Conservation (phyloP, 345 rosid species). For the Lumnitzera littorea region DNA sequence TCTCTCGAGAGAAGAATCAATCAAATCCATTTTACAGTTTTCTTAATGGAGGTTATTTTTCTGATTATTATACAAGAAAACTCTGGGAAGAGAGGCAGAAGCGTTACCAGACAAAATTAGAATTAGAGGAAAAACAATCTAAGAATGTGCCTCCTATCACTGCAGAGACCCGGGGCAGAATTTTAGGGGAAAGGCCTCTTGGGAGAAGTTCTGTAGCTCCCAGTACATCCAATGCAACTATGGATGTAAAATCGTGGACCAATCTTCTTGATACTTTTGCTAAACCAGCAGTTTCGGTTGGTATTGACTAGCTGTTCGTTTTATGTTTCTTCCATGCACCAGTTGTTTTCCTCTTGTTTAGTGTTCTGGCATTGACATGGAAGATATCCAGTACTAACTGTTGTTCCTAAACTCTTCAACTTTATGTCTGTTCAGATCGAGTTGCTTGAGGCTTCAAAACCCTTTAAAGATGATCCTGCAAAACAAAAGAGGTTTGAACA, state of each 20-base stretch:
- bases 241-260: constrained; percentile 47
- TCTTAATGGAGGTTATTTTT: constrained; percentile 80
- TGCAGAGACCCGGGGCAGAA: constrained; percentile 79
- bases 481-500: constrained; percentile 93
- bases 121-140: constrained; percentile 45
- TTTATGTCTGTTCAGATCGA: constrained; percentile 35
- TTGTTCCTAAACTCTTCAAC: constrained; percentile 3
- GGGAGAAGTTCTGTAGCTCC: constrained; percentile 54
- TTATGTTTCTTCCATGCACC: constrained; percentile 3
- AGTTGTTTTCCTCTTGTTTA: neutral
- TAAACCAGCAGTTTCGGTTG: constrained; percentile 59
- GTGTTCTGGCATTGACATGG: no score
- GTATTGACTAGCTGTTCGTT: constrained; percentile 16
- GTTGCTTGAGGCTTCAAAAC: constrained; percentile 54
- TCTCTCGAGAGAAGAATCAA: constrained; percentile 85
- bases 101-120: constrained; percentile 41
- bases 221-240: constrained; percentile 34
- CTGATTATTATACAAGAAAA: constrained; percentile 71
- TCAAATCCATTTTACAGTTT: constrained; percentile 82
- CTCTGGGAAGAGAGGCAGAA: constrained; percentile 89
- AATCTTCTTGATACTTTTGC: constrained; percentile 87
- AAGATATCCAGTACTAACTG: neutral
- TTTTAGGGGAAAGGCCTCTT: constrained; percentile 85
- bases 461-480: constrained; percentile 76
- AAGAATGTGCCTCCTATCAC: constrained; percentile 54